Percentiles rank a stretch among this genome's conserved stretches.
Evolutionary conservation across 345 rosid species (phyloP).

Genomic region (Pistacia integerrima): DNA sequence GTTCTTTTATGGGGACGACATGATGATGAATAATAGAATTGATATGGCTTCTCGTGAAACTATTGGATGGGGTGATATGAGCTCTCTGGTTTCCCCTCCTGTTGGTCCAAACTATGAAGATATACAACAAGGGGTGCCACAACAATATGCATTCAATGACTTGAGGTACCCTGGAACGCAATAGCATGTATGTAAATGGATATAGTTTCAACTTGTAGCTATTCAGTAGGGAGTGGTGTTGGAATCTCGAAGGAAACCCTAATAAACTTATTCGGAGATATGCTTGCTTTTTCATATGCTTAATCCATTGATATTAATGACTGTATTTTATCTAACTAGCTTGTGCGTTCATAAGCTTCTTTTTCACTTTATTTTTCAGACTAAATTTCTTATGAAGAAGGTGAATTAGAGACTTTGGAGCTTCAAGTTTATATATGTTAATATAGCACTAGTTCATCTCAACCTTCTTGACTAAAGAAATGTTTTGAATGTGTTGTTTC

Average conservation of each 20-base stretch:
- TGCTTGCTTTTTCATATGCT: constrained; percentile 16
- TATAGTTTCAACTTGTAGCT: constrained; percentile 6
- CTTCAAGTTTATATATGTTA: neutral
- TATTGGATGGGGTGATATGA: constrained; percentile 33
- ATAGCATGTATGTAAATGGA: constrained; percentile 17
- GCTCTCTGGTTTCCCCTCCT: constrained; percentile 29
- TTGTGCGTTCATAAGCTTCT: neutral
- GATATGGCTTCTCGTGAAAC: constrained; percentile 18
- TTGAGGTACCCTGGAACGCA: constrained; percentile 30
- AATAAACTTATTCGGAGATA: constrained; percentile 22
- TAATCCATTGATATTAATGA: constrained; percentile 5
- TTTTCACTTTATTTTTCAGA: constrained; percentile 10
- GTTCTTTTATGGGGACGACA: constrained; percentile 41
- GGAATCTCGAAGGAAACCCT: constrained; percentile 31
- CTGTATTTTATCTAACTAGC: constrained; percentile 8
- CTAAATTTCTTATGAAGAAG: constrained; percentile 12
- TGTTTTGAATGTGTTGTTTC: constrained; percentile 8
- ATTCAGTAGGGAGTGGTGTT: constrained; percentile 19
- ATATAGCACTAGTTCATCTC: neutral
- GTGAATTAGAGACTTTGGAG: constrained; percentile 9
- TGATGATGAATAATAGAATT: constrained; percentile 15
- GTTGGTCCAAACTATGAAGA: constrained; percentile 28
- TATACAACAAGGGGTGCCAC: constrained; percentile 29
- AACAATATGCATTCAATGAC: constrained; percentile 27
- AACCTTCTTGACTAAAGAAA: neutral